Conservation (phyloP, 768 basidiomycete genomes). For the Mycena rebaudengoi region DNA sequence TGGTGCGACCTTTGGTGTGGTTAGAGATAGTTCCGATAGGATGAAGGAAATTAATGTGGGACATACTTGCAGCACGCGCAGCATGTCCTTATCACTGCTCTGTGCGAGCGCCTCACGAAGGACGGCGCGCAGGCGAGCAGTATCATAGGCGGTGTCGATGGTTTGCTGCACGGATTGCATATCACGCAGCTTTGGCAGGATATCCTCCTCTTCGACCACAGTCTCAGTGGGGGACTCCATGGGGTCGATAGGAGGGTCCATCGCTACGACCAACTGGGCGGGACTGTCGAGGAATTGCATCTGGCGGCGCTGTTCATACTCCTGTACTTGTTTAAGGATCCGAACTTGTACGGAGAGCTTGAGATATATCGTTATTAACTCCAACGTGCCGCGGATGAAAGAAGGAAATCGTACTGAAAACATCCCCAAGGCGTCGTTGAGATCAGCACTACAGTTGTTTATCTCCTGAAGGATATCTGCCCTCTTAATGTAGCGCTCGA, state of each 20-base stretch:
- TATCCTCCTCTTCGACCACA: too few relatives aligned
- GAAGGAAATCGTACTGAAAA: constrained; percentile 52
- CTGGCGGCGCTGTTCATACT: constrained; percentile 42
- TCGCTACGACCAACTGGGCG: too few relatives aligned
- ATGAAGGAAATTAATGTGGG: background rate
- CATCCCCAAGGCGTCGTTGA: constrained; percentile 61
- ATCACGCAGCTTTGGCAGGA: constrained; percentile 29
- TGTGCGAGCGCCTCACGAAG: constrained; percentile 64
- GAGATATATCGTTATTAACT: too few relatives aligned
- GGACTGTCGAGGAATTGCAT: background rate
- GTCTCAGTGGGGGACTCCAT: too few relatives aligned
- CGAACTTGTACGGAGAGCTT: constrained; percentile 59
- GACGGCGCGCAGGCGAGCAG: constrained; percentile 60
- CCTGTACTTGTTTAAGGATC: constrained; percentile 57
- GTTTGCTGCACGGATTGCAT: constrained; percentile 48
- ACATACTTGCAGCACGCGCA: constrained; percentile 60
- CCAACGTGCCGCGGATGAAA: too few relatives aligned
- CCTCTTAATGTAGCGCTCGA: constrained; percentile 73
- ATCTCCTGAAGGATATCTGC: constrained; percentile 66
- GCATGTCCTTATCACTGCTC: constrained; percentile 68
- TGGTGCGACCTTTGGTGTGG: constrained; percentile 49
- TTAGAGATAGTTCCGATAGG: background rate
- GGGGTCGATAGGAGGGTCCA: too few relatives aligned
- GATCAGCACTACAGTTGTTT: constrained; percentile 54
- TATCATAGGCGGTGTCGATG: constrained; percentile 59